Conservation (phyloP, 2,329 filamentous ascomycete species). For the Hypoxylon sp. region DNA sequence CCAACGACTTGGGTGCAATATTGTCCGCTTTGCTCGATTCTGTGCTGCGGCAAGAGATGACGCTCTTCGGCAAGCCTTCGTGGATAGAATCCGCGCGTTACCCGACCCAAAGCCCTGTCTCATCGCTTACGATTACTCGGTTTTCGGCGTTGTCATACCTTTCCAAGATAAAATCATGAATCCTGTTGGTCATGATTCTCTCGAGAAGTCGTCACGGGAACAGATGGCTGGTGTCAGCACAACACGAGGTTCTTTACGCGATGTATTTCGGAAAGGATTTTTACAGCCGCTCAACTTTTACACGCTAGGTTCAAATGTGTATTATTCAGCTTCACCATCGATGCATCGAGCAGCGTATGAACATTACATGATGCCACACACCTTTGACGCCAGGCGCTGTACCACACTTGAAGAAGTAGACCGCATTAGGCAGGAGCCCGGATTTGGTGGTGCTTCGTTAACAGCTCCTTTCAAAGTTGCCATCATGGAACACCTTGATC, state of each 20-base stretch:
- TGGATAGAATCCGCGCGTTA: slow-evolving; percentile 62
- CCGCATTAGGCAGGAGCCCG: slow-evolving; percentile 68
- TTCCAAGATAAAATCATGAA: slow-evolving; percentile 66
- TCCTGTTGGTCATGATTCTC: slow-evolving; percentile 63
- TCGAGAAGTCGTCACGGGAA: slow-evolving; percentile 59
- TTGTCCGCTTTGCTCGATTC: slow-evolving; percentile 73
- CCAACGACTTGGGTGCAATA: slow-evolving; percentile 70
- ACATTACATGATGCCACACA: slow-evolving; percentile 76
- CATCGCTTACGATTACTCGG: slow-evolving; percentile 62
- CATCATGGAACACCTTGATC: slow-evolving; percentile 74
- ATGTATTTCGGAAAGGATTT: slow-evolving; percentile 72
- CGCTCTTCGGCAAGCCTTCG: slow-evolving; percentile 64
- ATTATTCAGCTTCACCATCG: slow-evolving; percentile 78
- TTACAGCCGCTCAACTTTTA: slow-evolving; percentile 78
- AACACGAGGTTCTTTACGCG: slow-evolving; percentile 68
- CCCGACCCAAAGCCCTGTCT: slow-evolving; percentile 66
- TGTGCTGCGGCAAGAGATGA: slow-evolving; percentile 69
- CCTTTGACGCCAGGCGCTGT: slow-evolving; percentile 72
- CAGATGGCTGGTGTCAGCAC: slow-evolving; percentile 67
- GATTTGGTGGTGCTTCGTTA: slow-evolving; percentile 78
- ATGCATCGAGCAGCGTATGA: slow-evolving; percentile 80
- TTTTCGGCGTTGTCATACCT: slow-evolving; percentile 60
- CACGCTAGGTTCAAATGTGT: slow-evolving; percentile 76
- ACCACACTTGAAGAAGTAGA: slow-evolving; percentile 73
- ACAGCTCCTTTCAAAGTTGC: slow-evolving; percentile 80